Evolutionary conservation across 352 stramenopile genomes (phyloP), one percentile per base, ranked within the genome.

Genomic region (Phytopythium delawarense): DNA sequence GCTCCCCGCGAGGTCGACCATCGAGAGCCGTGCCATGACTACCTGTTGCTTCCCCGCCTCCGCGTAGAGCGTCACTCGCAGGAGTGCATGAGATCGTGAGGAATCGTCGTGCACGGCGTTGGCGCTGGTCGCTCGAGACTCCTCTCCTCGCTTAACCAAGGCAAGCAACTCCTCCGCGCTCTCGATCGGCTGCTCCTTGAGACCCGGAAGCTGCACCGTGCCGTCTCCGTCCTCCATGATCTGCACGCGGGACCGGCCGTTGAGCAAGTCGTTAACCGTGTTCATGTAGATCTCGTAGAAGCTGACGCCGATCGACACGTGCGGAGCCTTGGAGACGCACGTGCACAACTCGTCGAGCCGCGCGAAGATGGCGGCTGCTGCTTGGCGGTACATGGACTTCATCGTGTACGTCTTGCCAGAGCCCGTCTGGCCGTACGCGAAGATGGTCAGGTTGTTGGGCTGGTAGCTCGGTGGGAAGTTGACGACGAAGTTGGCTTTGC

Each of bases 261-360:
- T 98, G 21, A 98, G 78, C 42, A 99, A 68, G 67, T 98, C 96
- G 64, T 97, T 97, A 16, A 98, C 79, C 58, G 94, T 93, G 71
- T 96, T 97, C 55, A 96, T 96, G 72, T 99, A 98, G 59, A 99
- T 98, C 78, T 99, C 96, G 79, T 98, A 99, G 44, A 98, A 96
- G 39, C 88, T 97, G 40, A 97, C 88, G 37, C 83, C 76, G 6
- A 98, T 87, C 11, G 57, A 69, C 44, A 98, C 76, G 25, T 50
- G 62, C 39, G 55, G 73, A 30, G 52, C 49, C 12, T 40, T 44
- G 16, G 35, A 16, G 2, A 25, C 35, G 13, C n/a, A 25, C 39
- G 13, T 28, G 23, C 54, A 39, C 12, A 52, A 13, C 23, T 65
- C 62, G 15, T 71, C 55, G 28, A 88, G 65, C 11, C 75, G 70